Evolutionary conservation across 2,329 filamentous ascomycete genomes (phyloP).

Genomic region (Pseudopyrenochaeta lycopersici): DNA sequence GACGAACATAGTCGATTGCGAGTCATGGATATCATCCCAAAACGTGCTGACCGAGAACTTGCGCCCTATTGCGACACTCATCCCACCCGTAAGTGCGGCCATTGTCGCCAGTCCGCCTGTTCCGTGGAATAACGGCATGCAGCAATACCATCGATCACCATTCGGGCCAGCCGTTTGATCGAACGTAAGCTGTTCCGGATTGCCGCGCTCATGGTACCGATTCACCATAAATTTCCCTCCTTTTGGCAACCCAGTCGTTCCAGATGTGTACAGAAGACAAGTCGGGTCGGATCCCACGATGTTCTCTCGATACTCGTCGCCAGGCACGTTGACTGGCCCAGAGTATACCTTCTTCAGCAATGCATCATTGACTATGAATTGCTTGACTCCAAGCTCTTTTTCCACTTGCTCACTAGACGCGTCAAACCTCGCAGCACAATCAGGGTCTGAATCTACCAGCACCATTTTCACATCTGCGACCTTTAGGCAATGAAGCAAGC

Average conservation of each 20-base stretch:
- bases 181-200: slow-evolving; percentile 43
- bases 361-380: slow-evolving; percentile 23
- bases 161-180: slow-evolving; percentile 47
- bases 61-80: slow-evolving; percentile 67
- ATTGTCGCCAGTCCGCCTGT: slow-evolving; percentile 70
- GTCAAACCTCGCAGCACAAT: slow-evolving; percentile 30
- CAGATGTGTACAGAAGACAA: slow-evolving; percentile 75
- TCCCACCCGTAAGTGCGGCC: slow-evolving; percentile 52
- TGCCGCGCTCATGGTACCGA: slow-evolving; percentile 44
- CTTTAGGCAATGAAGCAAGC: slow-evolving; percentile 70
- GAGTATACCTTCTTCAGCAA: slow-evolving; percentile 31
- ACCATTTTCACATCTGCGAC: slow-evolving; percentile 65
- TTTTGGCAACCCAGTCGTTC: slow-evolving; percentile 79
- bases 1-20: slow-evolving; percentile 72
- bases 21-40: slow-evolving; percentile 75
- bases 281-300: slow-evolving; percentile 64
- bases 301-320: slow-evolving; percentile 62
- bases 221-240: slow-evolving; percentile 38
- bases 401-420: slow-evolving; percentile 18
- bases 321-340: slow-evolving; percentile 50
- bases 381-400: slow-evolving; percentile 30
- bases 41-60: slow-evolving; percentile 74
- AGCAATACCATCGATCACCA: slow-evolving; percentile 73
- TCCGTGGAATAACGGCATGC: slow-evolving; percentile 80
- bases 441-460: slow-evolving; percentile 64